These are phyloP conservation scores for Dorcoceras hygrometricum DNA, from an alignment of 257 asterid genomes.

Conservation along the genomic window DNA sequence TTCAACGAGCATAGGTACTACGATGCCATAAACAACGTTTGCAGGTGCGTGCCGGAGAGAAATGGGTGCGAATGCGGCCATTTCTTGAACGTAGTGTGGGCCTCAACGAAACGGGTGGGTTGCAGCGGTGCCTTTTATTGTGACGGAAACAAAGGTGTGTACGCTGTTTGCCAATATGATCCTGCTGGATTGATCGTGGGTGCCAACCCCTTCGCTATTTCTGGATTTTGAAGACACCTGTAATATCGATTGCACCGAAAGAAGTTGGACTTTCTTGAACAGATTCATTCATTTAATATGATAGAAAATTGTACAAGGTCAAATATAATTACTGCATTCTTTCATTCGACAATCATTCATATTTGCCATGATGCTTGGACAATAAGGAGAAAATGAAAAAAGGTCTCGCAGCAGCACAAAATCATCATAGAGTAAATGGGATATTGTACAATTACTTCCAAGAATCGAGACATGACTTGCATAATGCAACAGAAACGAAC, in stretches of 20 bases:
- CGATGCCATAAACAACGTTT: slow-evolving; percentile 24
- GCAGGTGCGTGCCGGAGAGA: slow-evolving; percentile 41
- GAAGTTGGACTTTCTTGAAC: background rate
- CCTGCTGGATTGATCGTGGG: slow-evolving; percentile 45
- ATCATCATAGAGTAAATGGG: background rate
- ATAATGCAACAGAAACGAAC: background rate
- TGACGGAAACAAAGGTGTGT: slow-evolving; percentile 40
- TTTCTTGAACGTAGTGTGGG: slow-evolving; percentile 50
- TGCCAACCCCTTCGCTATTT: slow-evolving; percentile 35
- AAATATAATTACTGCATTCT: no score
- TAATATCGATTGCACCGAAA: background rate
- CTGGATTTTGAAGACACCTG: background rate
- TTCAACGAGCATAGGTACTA: slow-evolving; percentile 38
- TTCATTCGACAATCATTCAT: no score
- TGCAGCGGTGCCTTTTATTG: slow-evolving; percentile 63
- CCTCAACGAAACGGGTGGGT: slow-evolving; percentile 43
- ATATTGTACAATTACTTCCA: background rate
- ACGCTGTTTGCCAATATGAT: slow-evolving; percentile 49
- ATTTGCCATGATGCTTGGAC: background rate
- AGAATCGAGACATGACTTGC: background rate
- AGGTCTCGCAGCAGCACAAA: background rate
- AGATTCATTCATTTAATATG: no score
- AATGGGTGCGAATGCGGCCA: slow-evolving; percentile 73
- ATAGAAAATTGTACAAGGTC: no score
- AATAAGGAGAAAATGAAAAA: no score